Evolutionary conservation across 495 filamentous ascomycete genomes (phyloP).

Genomic region (Aspergillus heteromorphus): DNA sequence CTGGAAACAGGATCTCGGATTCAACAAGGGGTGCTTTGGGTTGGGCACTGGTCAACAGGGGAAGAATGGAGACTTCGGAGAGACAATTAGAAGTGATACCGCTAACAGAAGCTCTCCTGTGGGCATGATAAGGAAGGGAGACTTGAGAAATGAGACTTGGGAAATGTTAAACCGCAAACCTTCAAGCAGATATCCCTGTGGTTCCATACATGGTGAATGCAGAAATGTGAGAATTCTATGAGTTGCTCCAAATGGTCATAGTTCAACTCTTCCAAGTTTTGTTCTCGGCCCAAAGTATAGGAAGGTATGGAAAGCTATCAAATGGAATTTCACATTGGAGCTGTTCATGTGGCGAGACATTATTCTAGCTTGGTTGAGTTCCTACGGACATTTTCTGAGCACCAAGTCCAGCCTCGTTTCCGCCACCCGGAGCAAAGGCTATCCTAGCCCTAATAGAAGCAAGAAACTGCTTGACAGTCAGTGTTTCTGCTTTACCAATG

Average conservation of each 20-base stretch:
- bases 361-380: background rate
- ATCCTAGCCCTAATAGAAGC: background rate
- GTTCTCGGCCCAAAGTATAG: background rate
- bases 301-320: background rate
- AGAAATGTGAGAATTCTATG: too few relatives aligned
- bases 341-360: background rate
- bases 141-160: too few relatives aligned
- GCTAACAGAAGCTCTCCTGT: background rate
- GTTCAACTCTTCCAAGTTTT: too few relatives aligned
- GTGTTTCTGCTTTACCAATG: too few relatives aligned
- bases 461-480: background rate
- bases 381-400: background rate
- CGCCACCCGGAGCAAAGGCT: background rate
- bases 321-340: too few relatives aligned
- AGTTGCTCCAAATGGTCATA: too few relatives aligned
- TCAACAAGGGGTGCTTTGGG: background rate
- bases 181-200: background rate
- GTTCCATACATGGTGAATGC: background rate
- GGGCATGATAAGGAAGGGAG: background rate
- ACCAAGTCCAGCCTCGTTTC: background rate
- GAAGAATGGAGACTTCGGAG: too few relatives aligned
- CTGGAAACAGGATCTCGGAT: background rate
- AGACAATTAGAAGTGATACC: background rate
- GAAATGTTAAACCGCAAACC: too few relatives aligned
- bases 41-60: background rate